Base-by-base conservation (phyloP, 805 yeast species). In the Yarrowia sp. region DNA sequence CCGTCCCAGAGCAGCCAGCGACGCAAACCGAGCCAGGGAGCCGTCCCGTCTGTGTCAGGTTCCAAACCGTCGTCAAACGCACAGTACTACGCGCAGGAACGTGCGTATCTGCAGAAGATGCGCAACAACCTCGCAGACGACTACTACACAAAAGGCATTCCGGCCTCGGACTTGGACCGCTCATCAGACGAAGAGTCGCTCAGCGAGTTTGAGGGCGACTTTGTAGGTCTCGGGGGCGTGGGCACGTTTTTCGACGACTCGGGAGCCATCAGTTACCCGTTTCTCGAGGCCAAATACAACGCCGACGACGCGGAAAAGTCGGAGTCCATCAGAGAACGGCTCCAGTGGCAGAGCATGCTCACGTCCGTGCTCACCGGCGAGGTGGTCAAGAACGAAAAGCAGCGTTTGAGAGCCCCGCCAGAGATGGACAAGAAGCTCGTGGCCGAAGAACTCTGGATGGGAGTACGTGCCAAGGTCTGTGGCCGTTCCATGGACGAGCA, bases 341-440 rank as follows among this genome's bases (percentile, higher is more conserved):
- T 92, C 12, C 97, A 92, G 76, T 95, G 99, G 99, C 98, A 95
- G 75, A 84, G 93, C 0, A 91, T 95, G 96, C 80, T 95, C 56
- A 83, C 89, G 11, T 83, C 92, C 2, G 98, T 95, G 3, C 82
- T 95, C 36, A 93, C 96, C 2, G 98, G 99, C 69, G 98, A 95
- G 75, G 96, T 95, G 63, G 92, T 95, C 21, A 83, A 88, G 36
- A 87, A 93, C 12, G 99, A 95, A 72, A 95, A 93, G 76, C 69
- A 76, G 35, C 72, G 80, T 24, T 63, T 77, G 49, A 74, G 65
- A 87, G 85, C 68, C 74, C 81, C 63, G 78, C 83, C 68, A 70
- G 83, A 65, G 81, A 84, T 66, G 79, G 86, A 5, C 44, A 69
- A 66, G 82, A 83, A 72, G 32, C 62, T 64, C 9, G 85, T 66